phyloP scores from a whole-genome alignment of 345 rosid genomes.

The Lepidium didymum region DNA sequence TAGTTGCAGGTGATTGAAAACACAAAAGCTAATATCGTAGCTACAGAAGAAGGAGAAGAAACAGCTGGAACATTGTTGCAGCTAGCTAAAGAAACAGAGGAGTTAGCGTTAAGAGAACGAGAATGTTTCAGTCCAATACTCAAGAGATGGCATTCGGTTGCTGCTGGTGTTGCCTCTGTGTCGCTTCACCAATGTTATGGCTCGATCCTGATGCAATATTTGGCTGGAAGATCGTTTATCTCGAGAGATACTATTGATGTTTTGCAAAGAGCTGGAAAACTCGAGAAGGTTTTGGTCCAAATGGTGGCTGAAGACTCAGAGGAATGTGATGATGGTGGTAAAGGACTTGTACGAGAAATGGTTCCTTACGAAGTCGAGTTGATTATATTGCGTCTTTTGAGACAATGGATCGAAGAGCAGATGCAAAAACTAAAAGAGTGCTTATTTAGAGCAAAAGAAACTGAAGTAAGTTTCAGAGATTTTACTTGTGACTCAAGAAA shows the following conservation, averaged over 20 bases:
- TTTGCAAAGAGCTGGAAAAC: constrained; percentile 67
- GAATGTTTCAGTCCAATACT: constrained; percentile 68
- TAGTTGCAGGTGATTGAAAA: constrained; percentile 46
- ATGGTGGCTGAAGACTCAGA: constrained; percentile 84
- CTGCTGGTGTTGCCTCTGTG: constrained; percentile 61
- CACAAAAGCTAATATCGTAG: constrained; percentile 33
- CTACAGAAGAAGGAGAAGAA: constrained; percentile 40
- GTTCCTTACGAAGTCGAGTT: constrained; percentile 81
- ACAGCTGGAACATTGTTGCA: constrained; percentile 49
- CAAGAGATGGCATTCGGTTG: constrained; percentile 63
- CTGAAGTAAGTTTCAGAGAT: constrained; percentile 49
- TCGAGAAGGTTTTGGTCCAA: constrained; percentile 74
- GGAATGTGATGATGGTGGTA: constrained; percentile 87
- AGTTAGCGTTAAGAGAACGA: constrained; percentile 67
- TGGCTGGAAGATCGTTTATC: constrained; percentile 41
- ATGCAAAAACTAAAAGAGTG: constrained; percentile 40
- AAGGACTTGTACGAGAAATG: constrained; percentile 70
- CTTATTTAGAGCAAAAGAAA: constrained; percentile 52
- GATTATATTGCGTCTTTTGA: constrained; percentile 41
- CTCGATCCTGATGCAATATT: constrained; percentile 58
- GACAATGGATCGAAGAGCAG: constrained; percentile 63
- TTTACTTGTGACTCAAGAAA: not conserved
- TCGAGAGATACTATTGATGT: constrained; percentile 53
- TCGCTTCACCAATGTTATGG: constrained; percentile 77
- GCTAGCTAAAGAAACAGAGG: constrained; percentile 71